phyloP scores from a whole-genome alignment of 2,329 filamentous ascomycete species.

The Talaromyces sp. region DNA sequence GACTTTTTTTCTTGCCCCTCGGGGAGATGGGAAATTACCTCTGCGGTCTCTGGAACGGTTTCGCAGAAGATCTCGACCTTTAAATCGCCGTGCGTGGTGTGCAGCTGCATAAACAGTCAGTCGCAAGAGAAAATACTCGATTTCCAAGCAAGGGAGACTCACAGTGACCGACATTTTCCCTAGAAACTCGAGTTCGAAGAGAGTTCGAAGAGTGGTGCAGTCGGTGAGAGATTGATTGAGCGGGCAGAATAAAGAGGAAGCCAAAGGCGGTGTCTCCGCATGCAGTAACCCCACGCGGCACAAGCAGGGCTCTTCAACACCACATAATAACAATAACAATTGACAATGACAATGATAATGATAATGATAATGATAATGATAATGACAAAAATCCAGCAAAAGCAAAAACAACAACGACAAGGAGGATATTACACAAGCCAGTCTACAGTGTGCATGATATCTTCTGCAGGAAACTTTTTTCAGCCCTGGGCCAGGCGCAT shows the following conservation, averaged over 20 bases:
- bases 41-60: constrained; percentile 84
- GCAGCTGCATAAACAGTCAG: constrained; percentile 46
- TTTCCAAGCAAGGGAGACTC: not conserved
- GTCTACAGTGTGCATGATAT: too few species aligned
- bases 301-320: not conserved
- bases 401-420: too few species aligned
- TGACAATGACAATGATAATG: not conserved
- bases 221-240: not conserved
- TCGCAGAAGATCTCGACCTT: constrained; percentile 98
- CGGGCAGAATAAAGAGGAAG: not conserved
- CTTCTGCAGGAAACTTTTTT: too few species aligned
- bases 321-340: not conserved
- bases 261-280: constrained; percentile 2
- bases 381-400: too few species aligned
- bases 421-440: too few species aligned
- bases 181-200: not conserved
- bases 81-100: constrained; percentile 83
- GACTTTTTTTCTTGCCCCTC: not conserved
- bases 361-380: not conserved
- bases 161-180: constrained; percentile 8
- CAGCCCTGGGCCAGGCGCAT: too few species aligned
- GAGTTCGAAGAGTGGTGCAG: not conserved
- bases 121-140: not conserved
- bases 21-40: constrained; percentile 47
- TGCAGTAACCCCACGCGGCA: not conserved